Conservation (phyloP, 139 green algal species). For the Nannochloris sp. region DNA sequence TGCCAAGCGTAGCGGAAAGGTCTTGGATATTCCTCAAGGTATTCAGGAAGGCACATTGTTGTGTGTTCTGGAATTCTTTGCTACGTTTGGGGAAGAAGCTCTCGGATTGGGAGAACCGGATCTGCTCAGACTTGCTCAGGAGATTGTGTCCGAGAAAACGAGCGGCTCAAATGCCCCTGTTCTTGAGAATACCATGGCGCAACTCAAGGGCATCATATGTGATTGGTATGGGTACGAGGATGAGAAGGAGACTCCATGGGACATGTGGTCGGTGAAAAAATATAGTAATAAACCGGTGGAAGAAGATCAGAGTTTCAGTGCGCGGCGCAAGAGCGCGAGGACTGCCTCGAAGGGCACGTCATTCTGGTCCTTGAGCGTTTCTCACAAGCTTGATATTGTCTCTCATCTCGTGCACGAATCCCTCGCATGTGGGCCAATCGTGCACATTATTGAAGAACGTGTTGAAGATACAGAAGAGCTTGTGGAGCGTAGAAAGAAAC, state of each 20-base stretch:
- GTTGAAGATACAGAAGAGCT: neutral
- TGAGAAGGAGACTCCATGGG: neutral
- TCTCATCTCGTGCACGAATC: neutral
- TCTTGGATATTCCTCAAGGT: neutral
- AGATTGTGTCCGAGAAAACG: neutral
- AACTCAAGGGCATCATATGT: neutral
- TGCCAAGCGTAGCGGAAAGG: neutral
- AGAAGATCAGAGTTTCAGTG: neutral
- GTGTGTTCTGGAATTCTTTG: slow-evolving; percentile 1
- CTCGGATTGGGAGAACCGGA: neutral
- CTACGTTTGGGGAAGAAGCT: neutral
- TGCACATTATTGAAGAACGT: neutral
- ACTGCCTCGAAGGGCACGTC: neutral
- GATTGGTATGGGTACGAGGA: neutral
- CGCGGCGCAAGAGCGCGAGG: neutral
- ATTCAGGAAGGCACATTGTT: neutral
- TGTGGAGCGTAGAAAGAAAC: neutral
- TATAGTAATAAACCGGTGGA: neutral
- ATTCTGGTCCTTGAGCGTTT: neutral
- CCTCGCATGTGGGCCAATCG: neutral
- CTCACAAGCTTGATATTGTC: neutral
- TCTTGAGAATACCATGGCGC: neutral
- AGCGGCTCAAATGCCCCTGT: no score
- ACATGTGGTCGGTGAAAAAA: neutral
- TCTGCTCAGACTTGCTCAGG: neutral